These are phyloP conservation scores for Spathaspora sp. DNA, from an alignment of 805 yeast genomes.

Conservation along the genomic window DNA sequence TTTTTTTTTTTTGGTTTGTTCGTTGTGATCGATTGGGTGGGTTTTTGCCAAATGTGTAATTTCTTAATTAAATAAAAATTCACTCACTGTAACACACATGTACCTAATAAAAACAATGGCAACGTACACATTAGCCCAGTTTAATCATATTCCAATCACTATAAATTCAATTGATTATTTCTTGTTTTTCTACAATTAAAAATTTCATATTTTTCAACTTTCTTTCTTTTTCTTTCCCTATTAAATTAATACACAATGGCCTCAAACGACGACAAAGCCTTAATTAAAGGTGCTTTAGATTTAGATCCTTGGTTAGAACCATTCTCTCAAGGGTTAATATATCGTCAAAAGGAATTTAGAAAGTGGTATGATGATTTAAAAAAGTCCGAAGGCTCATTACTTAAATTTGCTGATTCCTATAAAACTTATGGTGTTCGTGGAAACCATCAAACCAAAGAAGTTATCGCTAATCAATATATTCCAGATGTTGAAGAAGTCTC, in stretches of 20 bases:
- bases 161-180: background rate
- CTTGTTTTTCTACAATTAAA: background rate
- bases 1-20: background rate
- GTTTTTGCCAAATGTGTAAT: background rate
- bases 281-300: conserved; percentile 56
- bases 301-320: conserved; percentile 89
- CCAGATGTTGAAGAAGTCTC: conserved; percentile 79
- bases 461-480: conserved; percentile 78
- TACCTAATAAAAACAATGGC: background rate
- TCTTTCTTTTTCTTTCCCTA: background rate
- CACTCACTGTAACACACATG: background rate
- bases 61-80: background rate
- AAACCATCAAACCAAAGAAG: conserved; percentile 44
- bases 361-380: conserved; percentile 58
- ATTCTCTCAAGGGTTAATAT: conserved; percentile 58
- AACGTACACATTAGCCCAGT: background rate
- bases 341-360: conserved; percentile 63
- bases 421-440: conserved; percentile 75
- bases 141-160: background rate
- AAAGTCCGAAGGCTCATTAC: conserved; percentile 53
- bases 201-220: background rate
- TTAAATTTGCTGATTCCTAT: conserved; percentile 73
- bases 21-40: background rate
- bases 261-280: background rate
- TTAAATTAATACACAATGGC: background rate